phyloP scores from a whole-genome alignment of 345 rosid genomes.

The Melaleuca quinquenervia region DNA sequence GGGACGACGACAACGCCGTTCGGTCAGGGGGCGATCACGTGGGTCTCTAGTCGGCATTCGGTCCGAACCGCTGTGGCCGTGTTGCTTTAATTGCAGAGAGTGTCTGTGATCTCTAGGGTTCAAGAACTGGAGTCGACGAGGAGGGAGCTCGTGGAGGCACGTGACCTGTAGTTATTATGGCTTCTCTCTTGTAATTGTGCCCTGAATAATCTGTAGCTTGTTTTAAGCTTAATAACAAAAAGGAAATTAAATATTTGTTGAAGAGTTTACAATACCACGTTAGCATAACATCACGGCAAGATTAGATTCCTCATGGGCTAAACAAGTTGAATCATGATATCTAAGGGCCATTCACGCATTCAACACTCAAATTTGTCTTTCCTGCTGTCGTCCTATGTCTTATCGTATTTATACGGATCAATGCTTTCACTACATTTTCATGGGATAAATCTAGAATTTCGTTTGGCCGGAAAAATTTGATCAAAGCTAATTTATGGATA shows the following conservation, averaged over 20 bases:
- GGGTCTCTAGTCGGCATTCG: background rate
- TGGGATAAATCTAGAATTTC: background rate
- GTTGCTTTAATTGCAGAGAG: background rate
- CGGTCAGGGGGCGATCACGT: background rate
- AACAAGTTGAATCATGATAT: background rate
- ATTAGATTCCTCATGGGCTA: background rate
- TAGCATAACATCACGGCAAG: background rate
- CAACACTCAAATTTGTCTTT: background rate
- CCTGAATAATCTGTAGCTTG: background rate
- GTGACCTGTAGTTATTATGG: rapidly evolving
- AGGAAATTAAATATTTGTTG: background rate
- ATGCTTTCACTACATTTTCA: background rate
- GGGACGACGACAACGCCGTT: background rate
- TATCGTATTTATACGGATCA: background rate
- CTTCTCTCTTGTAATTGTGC: background rate
- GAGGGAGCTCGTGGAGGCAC: background rate
- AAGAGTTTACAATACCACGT: background rate
- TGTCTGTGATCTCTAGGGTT: background rate
- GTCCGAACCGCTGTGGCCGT: background rate
- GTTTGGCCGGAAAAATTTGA: rapidly evolving
- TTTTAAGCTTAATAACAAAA: background rate
- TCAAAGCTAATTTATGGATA: background rate
- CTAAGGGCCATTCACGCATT: background rate
- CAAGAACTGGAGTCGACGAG: background rate
- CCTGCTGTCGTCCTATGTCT: background rate